Base-by-base conservation (phyloP, 140 eudicot species). In the Bidens hawaiensis region DNA sequence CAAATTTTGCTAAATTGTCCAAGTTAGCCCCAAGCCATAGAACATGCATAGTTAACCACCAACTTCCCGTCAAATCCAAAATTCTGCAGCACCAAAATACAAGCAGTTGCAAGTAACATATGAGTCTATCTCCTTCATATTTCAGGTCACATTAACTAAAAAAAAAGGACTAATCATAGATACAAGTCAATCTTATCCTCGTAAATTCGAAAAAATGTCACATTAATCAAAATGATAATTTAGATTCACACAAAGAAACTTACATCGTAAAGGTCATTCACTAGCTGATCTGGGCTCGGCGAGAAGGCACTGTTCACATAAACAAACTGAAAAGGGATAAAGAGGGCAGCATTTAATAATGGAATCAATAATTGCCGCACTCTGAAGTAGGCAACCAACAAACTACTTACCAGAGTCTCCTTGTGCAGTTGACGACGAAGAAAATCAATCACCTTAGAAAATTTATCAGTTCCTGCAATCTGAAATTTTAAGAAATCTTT, bases 21-120 rank as follows among this genome's bases (percentile, higher is more conserved):
- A 17, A 51, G 51, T 91, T 71, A 91, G 60, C 98, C 96, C 98
- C 98, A 91, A 17, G 96, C 98, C 98, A 91, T 91, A 41, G 98
- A 91, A 67, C 87, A 87, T 1, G 98, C 98, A 50, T 91, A 91
- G 57, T 91, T 91, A 21, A 91, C 98, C 66, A 91, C 89, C 81
- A 91, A 79, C 70, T 91, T 91, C 13, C 98, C 96, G 76, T 91
- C 98, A 31, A 87, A 64, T 18, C 98, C 98, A 67, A 91, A 91
- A 66, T 85, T 91, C 98, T 91, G 85, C 84, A 84, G 56, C 31
- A 65, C 8, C 36, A 64, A 66, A 65, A 40, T 14, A 53, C 41
- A 3, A 47, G 6, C 26, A 46, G 45, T 61, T 34, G 56, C 16
- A 46, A 16, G 51, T 15, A 25, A 25, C n/a, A n/a, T n/a, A n/a